Conservation (phyloP, 768 basidiomycete species). For the Tylopilus sp. region DNA sequence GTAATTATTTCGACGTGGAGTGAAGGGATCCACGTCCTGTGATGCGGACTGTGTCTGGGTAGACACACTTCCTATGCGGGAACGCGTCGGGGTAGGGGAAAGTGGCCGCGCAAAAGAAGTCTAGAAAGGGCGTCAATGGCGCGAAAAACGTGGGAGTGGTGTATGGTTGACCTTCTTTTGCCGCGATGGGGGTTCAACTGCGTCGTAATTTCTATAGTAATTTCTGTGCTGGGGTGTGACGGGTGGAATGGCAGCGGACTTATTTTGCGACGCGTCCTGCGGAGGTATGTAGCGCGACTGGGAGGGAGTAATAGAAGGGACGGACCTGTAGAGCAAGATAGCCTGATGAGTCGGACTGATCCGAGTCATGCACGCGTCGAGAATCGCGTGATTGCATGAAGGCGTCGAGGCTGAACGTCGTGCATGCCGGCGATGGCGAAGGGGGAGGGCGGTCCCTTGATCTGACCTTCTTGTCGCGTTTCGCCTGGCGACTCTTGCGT, state of each 20-base stretch:
- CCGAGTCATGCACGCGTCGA: conserved; percentile 34
- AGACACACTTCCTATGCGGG: conserved; percentile 31
- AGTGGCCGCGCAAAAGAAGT: conserved; percentile 35
- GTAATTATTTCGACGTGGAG: conserved; percentile 46
- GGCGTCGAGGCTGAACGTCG: conserved; percentile 44
- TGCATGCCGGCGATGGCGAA: conserved; percentile 51
- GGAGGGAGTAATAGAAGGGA: conserved; percentile 17
- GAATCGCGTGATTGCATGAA: conserved; percentile 58
- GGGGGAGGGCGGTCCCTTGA: conserved; percentile 49
- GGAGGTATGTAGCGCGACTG: conserved; percentile 12
- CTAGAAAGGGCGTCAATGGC: conserved; percentile 11
- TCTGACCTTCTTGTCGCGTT: conserved; percentile 45
- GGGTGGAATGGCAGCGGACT: conserved; percentile 32
- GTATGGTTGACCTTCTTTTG: conserved; percentile 24
- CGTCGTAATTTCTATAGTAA: conserved; percentile 51
- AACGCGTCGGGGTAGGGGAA: conserved; percentile 43
- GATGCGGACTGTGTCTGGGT: conserved; percentile 24
- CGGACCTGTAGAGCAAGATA: conserved; percentile 39
- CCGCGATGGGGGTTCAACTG: conserved; percentile 30
- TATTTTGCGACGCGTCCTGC: conserved; percentile 30
- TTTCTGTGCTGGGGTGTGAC: conserved; percentile 58
- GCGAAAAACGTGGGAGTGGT: background rate
- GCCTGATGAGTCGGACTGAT: conserved; percentile 30
- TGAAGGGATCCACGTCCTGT: conserved; percentile 42
- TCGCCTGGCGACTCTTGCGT: conserved; percentile 56